Evolutionary conservation across 495 filamentous ascomycete species (phyloP).

Genomic region (Penicillium daleae): DNA sequence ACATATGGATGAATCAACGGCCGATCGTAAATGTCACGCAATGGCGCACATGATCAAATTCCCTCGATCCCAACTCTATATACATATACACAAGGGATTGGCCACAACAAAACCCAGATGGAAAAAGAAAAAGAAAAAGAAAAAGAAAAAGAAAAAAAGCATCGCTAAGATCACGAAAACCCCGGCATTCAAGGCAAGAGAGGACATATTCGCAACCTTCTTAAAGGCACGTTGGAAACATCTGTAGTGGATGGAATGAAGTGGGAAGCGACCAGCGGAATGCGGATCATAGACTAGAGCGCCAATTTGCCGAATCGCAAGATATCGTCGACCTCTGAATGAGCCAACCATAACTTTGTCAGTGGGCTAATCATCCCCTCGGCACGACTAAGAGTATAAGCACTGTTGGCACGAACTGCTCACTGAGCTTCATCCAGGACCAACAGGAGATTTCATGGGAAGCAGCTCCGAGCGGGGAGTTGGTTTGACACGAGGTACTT

Average conservation of each 20-base stretch:
- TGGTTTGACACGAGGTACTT: neutral
- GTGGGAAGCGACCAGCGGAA: neutral
- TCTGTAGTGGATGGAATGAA: neutral
- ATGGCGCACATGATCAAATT: neutral
- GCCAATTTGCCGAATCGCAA: neutral
- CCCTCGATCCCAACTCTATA: neutral
- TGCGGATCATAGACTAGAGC: neutral
- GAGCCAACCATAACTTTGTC: no score
- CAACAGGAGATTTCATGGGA: neutral
- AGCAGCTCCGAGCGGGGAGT: neutral
- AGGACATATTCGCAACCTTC: neutral
- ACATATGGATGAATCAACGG: conserved; percentile 15
- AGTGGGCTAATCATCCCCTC: neutral
- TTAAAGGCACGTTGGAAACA: neutral
- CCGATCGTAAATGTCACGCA: neutral
- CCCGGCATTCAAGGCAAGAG: neutral
- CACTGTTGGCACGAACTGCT: neutral
- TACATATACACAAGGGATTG: neutral
- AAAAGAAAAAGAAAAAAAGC: neutral
- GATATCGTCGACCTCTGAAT: neutral
- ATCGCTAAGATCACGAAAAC: neutral
- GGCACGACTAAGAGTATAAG: neutral
- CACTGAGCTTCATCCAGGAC: neutral
- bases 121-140: neutral
- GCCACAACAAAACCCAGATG: neutral